Base-by-base conservation (phyloP, 148 eudicot species). In the Beta vulgaris region DNA sequence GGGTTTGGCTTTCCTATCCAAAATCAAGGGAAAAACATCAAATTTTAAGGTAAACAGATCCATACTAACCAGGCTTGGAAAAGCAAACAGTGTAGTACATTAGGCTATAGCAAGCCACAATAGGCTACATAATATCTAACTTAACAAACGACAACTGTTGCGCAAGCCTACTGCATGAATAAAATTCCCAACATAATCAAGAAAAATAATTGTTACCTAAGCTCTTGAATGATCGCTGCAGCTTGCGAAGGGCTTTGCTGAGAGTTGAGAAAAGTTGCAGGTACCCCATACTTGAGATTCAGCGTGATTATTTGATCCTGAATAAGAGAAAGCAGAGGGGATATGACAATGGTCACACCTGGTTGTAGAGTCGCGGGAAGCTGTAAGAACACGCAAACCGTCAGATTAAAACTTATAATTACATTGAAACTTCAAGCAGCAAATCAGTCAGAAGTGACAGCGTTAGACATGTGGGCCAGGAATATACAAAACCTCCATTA, bases 281-380 rank as follows among this genome's bases (percentile, higher is more conserved):
- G 86, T 72, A 96, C 85, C 79, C 97, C 99, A 78, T 84, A 92
- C 86, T 88, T 92, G 59, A 89, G 92, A 80, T 90, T 96, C 72
- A 96, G 83, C 21, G 99, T 88, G 46, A 96, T 84, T 80, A 96
- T 92, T 84, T 96, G 99, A 84, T 96, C 99, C 83, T 96, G 99
- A 82, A 96, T 96, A 26, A 96, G 98, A 68, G 99, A 92, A 60
- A 96, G 97, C 75, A 96, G 82, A 40, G 99, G 99, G 48, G 99
- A 96, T 79, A 96, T 84, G 71, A 96, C 99, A 72, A 96, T 74
- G 48, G 98, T 96, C 76, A 96, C 94, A 34, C 99, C 99, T 54
- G 89, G 90, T 73, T 76, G 90, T 60, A 96, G 78, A 67, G 91
- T 91, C 68, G 99, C 97, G 75, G 98, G 93, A 79, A 96, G 98